Evolutionary conservation across 208 protist species (phyloP).

Genomic region (Trypanosoma melophagium): DNA sequence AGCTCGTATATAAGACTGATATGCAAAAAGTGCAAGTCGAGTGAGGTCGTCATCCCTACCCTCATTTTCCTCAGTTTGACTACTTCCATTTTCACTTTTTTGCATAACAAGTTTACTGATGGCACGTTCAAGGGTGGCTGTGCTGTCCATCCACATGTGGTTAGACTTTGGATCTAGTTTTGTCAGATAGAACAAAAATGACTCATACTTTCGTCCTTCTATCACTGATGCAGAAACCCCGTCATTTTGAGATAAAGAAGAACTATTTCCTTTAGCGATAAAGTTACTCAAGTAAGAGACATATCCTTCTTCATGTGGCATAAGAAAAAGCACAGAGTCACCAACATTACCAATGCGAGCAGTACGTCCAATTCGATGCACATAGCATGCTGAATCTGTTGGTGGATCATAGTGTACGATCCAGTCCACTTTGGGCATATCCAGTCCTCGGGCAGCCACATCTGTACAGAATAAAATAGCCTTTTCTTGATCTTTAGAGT

Average conservation of each 20-base stretch:
- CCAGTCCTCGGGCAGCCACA: conserved; percentile 93
- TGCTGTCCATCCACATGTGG: conserved; percentile 90
- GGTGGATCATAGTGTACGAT: conserved; percentile 94
- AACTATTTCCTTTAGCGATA: conserved; percentile 19
- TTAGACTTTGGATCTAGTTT: conserved; percentile 95
- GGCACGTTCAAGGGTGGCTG: conserved; percentile 85
- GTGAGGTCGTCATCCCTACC: conserved; percentile 96
- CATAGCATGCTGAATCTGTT: conserved; percentile 67
- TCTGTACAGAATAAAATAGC: conserved; percentile 95
- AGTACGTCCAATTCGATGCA: conserved; percentile 89
- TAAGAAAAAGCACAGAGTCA: conserved; percentile 76
- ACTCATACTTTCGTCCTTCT: conserved; percentile 74
- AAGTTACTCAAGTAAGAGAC: conserved; percentile 46
- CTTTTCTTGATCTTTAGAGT: conserved; percentile 13
- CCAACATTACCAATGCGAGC: conserved; percentile 78
- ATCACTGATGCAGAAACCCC: conserved; percentile 28
- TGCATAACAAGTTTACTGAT: conserved; percentile 88
- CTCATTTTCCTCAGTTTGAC: conserved; percentile 35
- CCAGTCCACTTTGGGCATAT: conserved; percentile 94
- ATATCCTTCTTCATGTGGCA: conserved; percentile 70
- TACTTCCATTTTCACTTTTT: conserved; percentile 7
- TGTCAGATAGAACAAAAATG: conserved; percentile 91
- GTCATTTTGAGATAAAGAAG: conserved; percentile 1
- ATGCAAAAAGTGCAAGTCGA: conserved; percentile 95
- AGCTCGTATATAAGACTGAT: conserved; percentile 96